Evolutionary conservation across 192 early-diverging fungal genomes (phyloP).

Genomic region (Chytriomyces sp.): DNA sequence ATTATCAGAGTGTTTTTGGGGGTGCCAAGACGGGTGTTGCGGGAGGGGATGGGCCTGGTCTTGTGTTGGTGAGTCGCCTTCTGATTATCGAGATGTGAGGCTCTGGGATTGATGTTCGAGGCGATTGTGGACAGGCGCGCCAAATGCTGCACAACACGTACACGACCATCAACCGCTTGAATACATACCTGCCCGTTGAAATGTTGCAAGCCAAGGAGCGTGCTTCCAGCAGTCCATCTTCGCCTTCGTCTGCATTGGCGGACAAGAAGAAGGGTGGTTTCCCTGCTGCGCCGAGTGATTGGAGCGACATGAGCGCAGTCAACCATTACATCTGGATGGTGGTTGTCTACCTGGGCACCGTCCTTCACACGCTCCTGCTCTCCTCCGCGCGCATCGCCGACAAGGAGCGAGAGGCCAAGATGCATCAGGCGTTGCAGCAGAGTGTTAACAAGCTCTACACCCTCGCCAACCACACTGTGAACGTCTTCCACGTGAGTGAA

Average conservation of each 20-base stretch:
- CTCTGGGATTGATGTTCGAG: neutral
- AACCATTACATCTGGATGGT: neutral
- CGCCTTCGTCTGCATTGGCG: neutral
- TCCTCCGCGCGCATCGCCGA: neutral
- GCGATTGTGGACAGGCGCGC: neutral
- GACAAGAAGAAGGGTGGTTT: neutral
- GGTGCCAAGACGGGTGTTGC: neutral
- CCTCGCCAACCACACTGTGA: neutral
- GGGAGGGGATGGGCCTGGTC: slow-evolving; percentile 5
- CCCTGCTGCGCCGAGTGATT: neutral
- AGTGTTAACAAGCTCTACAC: slow-evolving; percentile 1
- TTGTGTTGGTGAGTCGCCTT: slow-evolving; percentile 9
- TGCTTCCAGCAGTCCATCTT: neutral
- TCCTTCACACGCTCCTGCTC: neutral
- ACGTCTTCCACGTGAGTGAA: slow-evolving; percentile 18
- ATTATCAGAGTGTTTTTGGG: slow-evolving; percentile 19
- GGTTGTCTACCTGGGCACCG: neutral
- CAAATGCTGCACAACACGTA: slow-evolving; percentile 18
- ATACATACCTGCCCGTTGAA: slow-evolving; percentile 27
- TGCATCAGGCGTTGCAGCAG: neutral
- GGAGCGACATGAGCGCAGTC: neutral
- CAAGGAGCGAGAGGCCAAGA: slow-evolving; percentile 15
- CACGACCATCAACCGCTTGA: slow-evolving; percentile 28
- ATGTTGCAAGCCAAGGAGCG: neutral
- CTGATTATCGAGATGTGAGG: neutral